These are phyloP conservation scores for Fremontodendron californicum DNA, from an alignment of 345 rosid genomes.

Conservation along the genomic window DNA sequence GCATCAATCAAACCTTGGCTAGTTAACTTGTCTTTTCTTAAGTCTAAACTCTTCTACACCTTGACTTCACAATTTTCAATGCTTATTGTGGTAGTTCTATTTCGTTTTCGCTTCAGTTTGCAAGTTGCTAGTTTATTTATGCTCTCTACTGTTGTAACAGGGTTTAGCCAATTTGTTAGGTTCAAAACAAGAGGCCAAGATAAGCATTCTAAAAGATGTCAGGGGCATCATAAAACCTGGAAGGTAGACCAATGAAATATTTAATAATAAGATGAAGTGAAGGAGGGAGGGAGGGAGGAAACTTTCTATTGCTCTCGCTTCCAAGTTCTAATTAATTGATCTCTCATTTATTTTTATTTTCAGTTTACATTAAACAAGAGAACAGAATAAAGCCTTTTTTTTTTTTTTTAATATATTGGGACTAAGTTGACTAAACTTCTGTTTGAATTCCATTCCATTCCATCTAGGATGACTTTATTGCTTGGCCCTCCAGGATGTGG, in stretches of 20 bases:
- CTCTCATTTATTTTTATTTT: background rate
- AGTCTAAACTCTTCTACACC: background rate
- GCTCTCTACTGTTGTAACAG: background rate
- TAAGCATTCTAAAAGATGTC: constrained; percentile 52
- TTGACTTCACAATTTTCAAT: background rate
- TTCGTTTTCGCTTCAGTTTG: background rate
- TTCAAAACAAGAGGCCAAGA: constrained; percentile 32
- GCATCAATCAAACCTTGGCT: background rate
- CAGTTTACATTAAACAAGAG: background rate
- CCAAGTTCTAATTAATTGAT: background rate
- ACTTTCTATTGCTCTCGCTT: background rate
- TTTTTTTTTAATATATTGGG: background rate
- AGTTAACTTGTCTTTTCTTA: background rate
- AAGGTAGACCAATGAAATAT: constrained; percentile 25
- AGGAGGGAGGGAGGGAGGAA: background rate
- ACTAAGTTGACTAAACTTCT: background rate
- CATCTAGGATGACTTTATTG: constrained; percentile 55
- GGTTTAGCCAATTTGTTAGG: constrained; percentile 7
- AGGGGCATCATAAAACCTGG: constrained; percentile 64
- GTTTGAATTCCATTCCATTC: background rate
- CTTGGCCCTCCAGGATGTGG: constrained; percentile 94
- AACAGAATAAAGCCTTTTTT: background rate
- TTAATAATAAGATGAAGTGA: background rate
- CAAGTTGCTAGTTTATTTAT: background rate
- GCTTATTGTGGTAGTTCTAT: background rate